Evolutionary conservation across 2,329 filamentous ascomycete species (phyloP), one percentile per base, ranked within the genome.

Genomic region (Aspergillus neotritici): DNA sequence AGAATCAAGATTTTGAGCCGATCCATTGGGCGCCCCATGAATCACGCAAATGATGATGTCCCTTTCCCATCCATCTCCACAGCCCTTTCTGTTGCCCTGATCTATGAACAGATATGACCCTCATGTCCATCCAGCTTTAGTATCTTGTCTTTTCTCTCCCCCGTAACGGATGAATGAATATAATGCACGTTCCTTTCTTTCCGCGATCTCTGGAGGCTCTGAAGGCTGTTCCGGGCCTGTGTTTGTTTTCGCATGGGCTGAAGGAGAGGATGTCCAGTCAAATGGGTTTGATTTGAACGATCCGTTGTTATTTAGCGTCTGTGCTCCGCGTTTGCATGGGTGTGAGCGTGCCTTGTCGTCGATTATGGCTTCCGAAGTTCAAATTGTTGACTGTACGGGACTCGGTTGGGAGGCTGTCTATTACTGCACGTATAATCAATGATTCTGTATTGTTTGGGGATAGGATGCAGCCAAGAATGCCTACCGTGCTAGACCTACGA

Each of bases 1-100:
- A 68, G 42, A 68, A 73, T 48, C 56, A 65, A 28, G 61, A 73
- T 42, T 70, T 74, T 43, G 62, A 73, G 46, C 69, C 69, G 11
- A 65, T 67, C 29, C 67, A 71, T 44, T 72, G 65, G 63, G 65
- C 65, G 32, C 67, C 68, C n/a, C 61, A 59, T 37, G 65, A 70
- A 13, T 60, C 56, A 42, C 55, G 62, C 40, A 62, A 60, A 55
- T 57, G 56, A 44, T 16, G 5, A 31, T 5, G 12, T 14, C 21
- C 30, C 10, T 14, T 31, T 14, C 12, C 15, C 13, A 13, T 35
- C 16, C 16, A 35, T n/a, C 12, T 5, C 21, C 3, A 25, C 21
- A n/a, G 21, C 21, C 21, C 2, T 8, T 25, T 25, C 21, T 9
- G 21, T 25, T 25, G 7, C 21, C 21, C 21, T 25, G 21, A 9